Base-by-base conservation (phyloP, 2,329 filamentous ascomycete species). In the Fusarium sp. region DNA sequence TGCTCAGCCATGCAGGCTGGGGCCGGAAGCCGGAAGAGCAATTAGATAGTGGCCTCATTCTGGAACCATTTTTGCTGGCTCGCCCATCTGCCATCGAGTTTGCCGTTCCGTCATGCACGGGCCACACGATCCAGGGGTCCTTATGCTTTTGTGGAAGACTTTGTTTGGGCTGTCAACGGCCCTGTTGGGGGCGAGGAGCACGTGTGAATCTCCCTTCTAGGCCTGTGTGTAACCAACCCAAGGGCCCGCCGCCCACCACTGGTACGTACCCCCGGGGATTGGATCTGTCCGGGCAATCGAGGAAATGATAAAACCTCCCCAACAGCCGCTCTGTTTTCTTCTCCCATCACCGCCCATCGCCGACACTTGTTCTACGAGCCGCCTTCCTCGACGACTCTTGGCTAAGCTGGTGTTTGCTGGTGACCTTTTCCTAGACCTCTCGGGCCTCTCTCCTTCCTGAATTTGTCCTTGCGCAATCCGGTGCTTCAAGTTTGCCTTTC, bases 41-140 rank as follows among this genome's bases (percentile, higher is more conserved):
- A 68, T 71, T 74, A 68, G 63, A 42, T 62, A 74, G 80, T 83
- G 81, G 82, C 78, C 80, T 82, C 80, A 83, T 82, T 81, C 78
- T 82, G 75, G 75, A 73, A 76, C 76, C 78, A 79, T 79, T 77
- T 69, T 69, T 69, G 35, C 63, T 70, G 69, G 22, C 54, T 57
- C 35, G 60, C 64, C 63, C 69, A 75, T 75, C 73, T 75, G 42
- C 42, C 61, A 71, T 68, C 58, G 69, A 65, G 64, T 40, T 38
- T 76, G 73, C 65, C 54, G 47, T 52, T 52, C 42, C 42, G 66
- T 31, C 6, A 56, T 20, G 69, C 74, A 76, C 69, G 62, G 59
- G 36, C 71, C 71, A 68, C 20, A 10, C 4, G 40, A 31, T 29
- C 66, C 74, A 73, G 74, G 74, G 74, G 74, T 75, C 69, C 69